phyloP scores from a whole-genome alignment of 768 basidiomycete genomes.

The Gloeophyllum trabeum region DNA sequence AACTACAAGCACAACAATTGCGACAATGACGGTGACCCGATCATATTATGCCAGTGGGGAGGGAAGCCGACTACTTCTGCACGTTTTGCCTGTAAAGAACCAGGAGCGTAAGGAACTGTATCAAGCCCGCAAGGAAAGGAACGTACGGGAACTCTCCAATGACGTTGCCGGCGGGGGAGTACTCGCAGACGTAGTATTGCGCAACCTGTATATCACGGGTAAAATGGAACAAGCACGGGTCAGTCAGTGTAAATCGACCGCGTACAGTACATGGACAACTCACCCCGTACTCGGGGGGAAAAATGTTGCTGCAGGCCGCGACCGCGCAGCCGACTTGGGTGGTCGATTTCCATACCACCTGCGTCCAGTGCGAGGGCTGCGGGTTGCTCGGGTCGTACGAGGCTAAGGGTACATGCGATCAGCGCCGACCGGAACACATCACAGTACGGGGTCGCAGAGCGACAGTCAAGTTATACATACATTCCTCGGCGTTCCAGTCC shows the following conservation, averaged over 20 bases:
- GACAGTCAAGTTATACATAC: slow-evolving; percentile 25
- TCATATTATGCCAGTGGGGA: no score
- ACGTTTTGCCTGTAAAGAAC: no score
- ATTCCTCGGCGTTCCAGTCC: slow-evolving; percentile 58
- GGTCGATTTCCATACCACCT: slow-evolving; percentile 65
- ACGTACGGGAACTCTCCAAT: slow-evolving; percentile 50
- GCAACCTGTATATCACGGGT: slow-evolving; percentile 27
- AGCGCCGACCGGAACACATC: no score
- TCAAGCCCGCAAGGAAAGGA: background rate
- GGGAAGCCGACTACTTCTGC: no score
- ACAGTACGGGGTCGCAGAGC: background rate
- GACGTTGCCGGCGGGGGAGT: slow-evolving; percentile 53
- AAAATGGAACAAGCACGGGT: background rate
- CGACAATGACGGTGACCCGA: no score
- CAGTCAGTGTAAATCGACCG: no score
- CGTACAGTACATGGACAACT: slow-evolving; percentile 12
- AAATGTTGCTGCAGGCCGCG: slow-evolving; percentile 44
- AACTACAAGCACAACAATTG: no score
- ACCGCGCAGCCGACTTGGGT: slow-evolving; percentile 56
- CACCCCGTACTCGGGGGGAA: slow-evolving; percentile 42
- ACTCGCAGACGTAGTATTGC: slow-evolving; percentile 61
- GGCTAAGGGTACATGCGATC: no score
- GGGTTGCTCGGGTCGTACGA: slow-evolving; percentile 49
- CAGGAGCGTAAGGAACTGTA: no score
- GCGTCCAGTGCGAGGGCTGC: slow-evolving; percentile 56